Evolutionary conservation across 495 filamentous ascomycete genomes (phyloP).

Genomic region (Staphylotrichum tortipilum): DNA sequence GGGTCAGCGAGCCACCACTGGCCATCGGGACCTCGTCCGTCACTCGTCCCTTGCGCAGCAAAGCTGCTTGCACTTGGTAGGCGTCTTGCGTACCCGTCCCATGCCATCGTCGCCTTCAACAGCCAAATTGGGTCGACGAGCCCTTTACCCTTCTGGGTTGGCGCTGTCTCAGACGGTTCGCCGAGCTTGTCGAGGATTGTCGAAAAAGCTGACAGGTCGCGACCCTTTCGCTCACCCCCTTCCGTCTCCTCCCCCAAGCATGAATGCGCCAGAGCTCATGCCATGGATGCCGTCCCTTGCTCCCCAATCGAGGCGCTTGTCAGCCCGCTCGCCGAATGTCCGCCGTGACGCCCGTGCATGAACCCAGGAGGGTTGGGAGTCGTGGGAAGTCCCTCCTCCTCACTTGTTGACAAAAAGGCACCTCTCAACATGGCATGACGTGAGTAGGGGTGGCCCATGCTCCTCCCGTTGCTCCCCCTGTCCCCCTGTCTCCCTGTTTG

Average conservation of each 20-base stretch:
- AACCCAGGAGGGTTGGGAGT: no score
- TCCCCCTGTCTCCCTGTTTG: no score
- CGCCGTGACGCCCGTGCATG: neutral
- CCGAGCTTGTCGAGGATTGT: neutral
- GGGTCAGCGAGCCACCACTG: slow-evolving; percentile 26
- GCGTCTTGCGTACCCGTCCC: no score
- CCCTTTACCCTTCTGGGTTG: slow-evolving; percentile 17
- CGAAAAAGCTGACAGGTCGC: slow-evolving; percentile 14
- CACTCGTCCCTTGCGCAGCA: no score
- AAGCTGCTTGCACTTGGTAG: no score
- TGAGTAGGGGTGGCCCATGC: slow-evolving; percentile 12
- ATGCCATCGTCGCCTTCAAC: no score
- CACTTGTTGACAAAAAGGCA: no score
- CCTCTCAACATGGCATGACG: slow-evolving; percentile 6
- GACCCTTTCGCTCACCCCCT: neutral
- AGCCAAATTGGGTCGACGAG: slow-evolving; percentile 12
- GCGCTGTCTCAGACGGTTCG: neutral
- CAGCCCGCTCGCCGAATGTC: neutral
- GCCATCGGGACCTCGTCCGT: slow-evolving; percentile 19
- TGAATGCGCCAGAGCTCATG: slow-evolving; percentile 3
- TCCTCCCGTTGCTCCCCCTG: neutral
- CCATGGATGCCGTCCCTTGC: neutral
- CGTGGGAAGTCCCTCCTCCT: neutral
- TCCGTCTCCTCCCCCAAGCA: neutral
- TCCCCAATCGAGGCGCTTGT: neutral